These are phyloP conservation scores for Talaromyces adpressus DNA, from an alignment of 495 filamentous ascomycete species.

Conservation along the genomic window DNA sequence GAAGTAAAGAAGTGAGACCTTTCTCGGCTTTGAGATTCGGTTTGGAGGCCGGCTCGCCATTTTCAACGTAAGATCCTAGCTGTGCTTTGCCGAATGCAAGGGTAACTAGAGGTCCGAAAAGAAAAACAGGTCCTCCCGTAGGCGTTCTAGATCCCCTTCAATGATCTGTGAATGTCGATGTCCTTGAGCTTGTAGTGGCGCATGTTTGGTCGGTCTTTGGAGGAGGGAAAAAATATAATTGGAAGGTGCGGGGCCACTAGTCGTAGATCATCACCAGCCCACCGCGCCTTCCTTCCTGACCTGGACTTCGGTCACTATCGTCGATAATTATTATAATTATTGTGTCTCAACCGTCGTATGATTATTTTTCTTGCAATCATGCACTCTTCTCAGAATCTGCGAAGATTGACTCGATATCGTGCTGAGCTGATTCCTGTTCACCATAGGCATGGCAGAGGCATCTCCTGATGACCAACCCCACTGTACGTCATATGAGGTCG, in stretches of 20 bases:
- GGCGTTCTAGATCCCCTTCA: background rate
- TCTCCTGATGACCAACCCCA: constrained; percentile 11
- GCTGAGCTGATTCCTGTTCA: background rate
- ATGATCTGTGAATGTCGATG: background rate
- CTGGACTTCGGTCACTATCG: background rate
- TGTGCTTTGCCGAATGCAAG: background rate
- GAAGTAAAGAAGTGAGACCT: background rate
- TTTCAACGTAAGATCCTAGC: background rate
- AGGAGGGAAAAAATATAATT: background rate
- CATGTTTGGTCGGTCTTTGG: background rate
- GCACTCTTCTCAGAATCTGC: background rate
- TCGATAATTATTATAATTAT: background rate
- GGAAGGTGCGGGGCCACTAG: background rate
- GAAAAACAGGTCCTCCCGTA: background rate
- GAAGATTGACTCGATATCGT: background rate
- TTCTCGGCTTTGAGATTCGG: background rate
- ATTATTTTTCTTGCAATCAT: background rate
- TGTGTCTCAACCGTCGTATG: background rate
- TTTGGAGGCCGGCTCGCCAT: background rate
- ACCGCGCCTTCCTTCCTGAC: background rate
- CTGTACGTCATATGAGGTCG: constrained; percentile 14
- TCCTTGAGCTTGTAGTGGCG: background rate
- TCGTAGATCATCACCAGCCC: background rate
- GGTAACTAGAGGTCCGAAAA: background rate
- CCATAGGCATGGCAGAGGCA: background rate